These are phyloP conservation scores for Trypanosoma scelopori DNA, from an alignment of 208 protist species.

Conservation along the genomic window DNA sequence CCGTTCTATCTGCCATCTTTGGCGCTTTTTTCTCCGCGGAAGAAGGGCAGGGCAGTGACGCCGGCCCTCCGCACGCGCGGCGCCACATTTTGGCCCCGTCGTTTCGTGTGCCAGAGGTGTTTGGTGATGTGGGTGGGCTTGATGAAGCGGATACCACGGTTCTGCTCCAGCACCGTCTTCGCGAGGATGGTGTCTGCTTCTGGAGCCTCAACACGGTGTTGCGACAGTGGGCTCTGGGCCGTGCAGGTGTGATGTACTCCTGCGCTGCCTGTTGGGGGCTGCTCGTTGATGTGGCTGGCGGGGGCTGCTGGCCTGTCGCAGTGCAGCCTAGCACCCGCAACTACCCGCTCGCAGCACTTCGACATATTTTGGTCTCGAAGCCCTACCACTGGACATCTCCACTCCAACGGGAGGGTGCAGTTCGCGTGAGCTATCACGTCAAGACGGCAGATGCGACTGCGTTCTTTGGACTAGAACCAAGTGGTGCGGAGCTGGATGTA, in stretches of 20 bases:
- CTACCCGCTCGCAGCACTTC: constrained; percentile 33
- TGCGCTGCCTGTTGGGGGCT: constrained; percentile 44
- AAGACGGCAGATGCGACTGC: neutral
- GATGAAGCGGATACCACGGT: neutral
- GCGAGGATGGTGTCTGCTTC: constrained; percentile 65
- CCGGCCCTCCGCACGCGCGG: neutral
- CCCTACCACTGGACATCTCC: constrained; percentile 43
- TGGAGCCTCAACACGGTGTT: constrained; percentile 68
- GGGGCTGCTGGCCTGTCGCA: constrained; percentile 43
- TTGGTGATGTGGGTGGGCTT: neutral
- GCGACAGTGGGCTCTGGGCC: constrained; percentile 31
- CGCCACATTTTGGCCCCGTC: neutral
- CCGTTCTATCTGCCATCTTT: constrained; percentile 38
- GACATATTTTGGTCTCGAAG: constrained; percentile 7
- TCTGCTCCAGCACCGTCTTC: constrained; percentile 45
- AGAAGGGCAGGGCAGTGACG: neutral
- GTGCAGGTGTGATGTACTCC: constrained; percentile 34
- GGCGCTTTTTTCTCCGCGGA: constrained; percentile 41
- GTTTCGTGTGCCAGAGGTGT: constrained; percentile 11
- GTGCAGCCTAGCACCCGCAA: constrained; percentile 41
- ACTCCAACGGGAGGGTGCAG: constrained; percentile 10
- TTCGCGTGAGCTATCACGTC: constrained; percentile 10
- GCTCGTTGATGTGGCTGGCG: constrained; percentile 33
- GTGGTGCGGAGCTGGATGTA: neutral
- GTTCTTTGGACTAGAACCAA: constrained; percentile 14